phyloP scores from a whole-genome alignment of 495 filamentous ascomycete species.

The Aspergillus biplanus region DNA sequence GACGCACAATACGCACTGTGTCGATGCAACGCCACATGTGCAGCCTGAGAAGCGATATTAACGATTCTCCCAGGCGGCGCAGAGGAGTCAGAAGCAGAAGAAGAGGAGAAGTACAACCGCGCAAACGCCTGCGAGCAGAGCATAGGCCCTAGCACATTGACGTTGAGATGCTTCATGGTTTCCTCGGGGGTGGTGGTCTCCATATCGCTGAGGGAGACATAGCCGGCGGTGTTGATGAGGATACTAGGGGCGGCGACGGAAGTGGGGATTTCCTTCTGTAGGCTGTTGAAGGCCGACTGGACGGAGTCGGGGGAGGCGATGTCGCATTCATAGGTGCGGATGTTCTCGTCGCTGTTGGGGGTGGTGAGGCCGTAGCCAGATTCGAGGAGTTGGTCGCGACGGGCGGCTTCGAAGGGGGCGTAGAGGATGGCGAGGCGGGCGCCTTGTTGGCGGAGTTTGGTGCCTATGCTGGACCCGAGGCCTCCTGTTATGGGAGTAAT shows the following conservation, averaged over 20 bases:
- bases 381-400: slow-evolving; percentile 40
- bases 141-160: slow-evolving; percentile 44
- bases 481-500: slow-evolving; percentile 30
- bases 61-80: slow-evolving; percentile 41
- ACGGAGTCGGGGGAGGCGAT: slow-evolving; percentile 45
- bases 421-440: slow-evolving; percentile 45
- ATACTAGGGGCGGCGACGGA: slow-evolving; percentile 39
- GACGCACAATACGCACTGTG: slow-evolving; percentile 55
- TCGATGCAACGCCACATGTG: slow-evolving; percentile 39
- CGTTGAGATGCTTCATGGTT: slow-evolving; percentile 44
- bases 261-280: slow-evolving; percentile 28
- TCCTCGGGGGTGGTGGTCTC: slow-evolving; percentile 42
- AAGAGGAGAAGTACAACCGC: slow-evolving; percentile 34
- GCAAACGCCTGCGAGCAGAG: slow-evolving; percentile 50
- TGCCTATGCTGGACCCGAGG: slow-evolving; percentile 43
- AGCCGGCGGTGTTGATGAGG: slow-evolving; percentile 47
- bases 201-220: slow-evolving; percentile 47
- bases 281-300: slow-evolving; percentile 32
- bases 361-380: slow-evolving; percentile 28
- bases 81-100: not conserved
- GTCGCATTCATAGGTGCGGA: slow-evolving; percentile 46
- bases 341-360: slow-evolving; percentile 19
- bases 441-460: slow-evolving; percentile 41
- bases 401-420: slow-evolving; percentile 43
- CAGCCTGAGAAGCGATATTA: slow-evolving; percentile 44